Conservation (phyloP, 305 asterid species). For the Ajuga reptans region DNA sequence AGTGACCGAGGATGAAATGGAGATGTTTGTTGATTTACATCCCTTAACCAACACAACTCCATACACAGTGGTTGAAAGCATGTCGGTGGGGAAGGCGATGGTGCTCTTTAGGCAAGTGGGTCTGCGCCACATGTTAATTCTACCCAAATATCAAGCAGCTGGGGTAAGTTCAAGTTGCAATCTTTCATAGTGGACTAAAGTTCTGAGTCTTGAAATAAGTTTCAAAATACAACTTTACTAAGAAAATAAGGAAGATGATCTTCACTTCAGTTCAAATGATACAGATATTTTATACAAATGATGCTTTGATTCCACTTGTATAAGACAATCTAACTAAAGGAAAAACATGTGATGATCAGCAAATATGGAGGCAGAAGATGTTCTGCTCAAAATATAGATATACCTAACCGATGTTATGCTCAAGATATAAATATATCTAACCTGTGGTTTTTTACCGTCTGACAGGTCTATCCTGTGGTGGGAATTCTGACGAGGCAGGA, state of each 20-base stretch:
- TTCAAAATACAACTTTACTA: neutral
- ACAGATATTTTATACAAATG: neutral
- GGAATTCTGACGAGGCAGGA: conserved; percentile 95
- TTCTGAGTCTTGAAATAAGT: neutral
- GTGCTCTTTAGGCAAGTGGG: conserved; percentile 83
- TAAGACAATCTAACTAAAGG: neutral
- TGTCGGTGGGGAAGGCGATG: conserved; percentile 86
- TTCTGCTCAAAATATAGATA: neutral
- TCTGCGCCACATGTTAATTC: conserved; percentile 80
- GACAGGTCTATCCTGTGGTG: conserved; percentile 62
- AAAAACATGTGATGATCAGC: neutral
- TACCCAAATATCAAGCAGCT: conserved; percentile 67
- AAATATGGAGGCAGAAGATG: neutral
- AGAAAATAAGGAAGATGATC: neutral
- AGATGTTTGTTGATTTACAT: conserved; percentile 79
- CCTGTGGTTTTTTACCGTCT: conserved; percentile 21
- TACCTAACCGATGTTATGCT: too few species aligned
- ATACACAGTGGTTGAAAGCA: conserved; percentile 66
- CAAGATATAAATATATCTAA: conserved; percentile 18
- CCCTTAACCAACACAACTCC: conserved; percentile 83
- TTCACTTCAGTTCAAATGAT: neutral
- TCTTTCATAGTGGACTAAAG: neutral
- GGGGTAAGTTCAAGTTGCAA: conserved; percentile 44
- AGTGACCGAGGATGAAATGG: conserved; percentile 61
- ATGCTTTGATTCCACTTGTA: neutral